phyloP scores from a whole-genome alignment of 495 filamentous ascomycete genomes.

The Staphylotrichum longicolle region DNA sequence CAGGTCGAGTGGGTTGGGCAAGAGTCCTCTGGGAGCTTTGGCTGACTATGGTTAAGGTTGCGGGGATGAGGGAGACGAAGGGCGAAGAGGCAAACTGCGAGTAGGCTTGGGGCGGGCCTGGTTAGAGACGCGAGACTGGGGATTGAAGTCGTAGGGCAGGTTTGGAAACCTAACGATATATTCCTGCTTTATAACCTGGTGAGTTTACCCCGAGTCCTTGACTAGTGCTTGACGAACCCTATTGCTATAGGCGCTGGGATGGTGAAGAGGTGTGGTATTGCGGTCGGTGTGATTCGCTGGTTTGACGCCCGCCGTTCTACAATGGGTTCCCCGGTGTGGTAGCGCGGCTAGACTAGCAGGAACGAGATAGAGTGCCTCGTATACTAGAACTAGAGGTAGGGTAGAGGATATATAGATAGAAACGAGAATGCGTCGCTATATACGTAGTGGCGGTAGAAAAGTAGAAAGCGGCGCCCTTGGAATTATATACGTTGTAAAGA shows the following conservation, averaged over 20 bases:
- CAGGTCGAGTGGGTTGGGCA: constrained; percentile 6
- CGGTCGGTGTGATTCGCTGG: constrained; percentile 7
- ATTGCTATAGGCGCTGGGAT: constrained; percentile 1
- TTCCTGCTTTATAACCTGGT: constrained; percentile 13
- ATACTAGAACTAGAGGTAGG: constrained; percentile 7
- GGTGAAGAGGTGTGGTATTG: constrained; percentile 9
- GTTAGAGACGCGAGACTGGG: not conserved
- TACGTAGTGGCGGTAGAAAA: constrained; percentile 7
- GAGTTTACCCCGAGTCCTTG: not conserved
- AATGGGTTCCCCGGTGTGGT: not conserved
- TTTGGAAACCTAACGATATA: constrained; percentile 10
- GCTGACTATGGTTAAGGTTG: constrained; percentile 8
- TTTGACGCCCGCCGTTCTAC: constrained; percentile 11
- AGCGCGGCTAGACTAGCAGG: constrained; percentile 13
- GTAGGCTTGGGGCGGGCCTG: not conserved
- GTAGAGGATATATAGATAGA: constrained; percentile 1
- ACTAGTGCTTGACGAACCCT: constrained; percentile 5
- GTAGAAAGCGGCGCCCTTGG: constrained; percentile 9
- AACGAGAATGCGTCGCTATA: constrained; percentile 9
- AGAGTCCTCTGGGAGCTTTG: constrained; percentile 10
- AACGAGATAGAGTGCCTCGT: constrained; percentile 7
- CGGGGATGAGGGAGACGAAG: not conserved
- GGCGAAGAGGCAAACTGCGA: constrained; percentile 10
- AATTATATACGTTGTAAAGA: constrained; percentile 1
- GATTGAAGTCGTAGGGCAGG: constrained; percentile 7